phyloP scores from a whole-genome alignment of 495 filamentous ascomycete species.

The Aspergillus sclerotiicarbonarius region DNA sequence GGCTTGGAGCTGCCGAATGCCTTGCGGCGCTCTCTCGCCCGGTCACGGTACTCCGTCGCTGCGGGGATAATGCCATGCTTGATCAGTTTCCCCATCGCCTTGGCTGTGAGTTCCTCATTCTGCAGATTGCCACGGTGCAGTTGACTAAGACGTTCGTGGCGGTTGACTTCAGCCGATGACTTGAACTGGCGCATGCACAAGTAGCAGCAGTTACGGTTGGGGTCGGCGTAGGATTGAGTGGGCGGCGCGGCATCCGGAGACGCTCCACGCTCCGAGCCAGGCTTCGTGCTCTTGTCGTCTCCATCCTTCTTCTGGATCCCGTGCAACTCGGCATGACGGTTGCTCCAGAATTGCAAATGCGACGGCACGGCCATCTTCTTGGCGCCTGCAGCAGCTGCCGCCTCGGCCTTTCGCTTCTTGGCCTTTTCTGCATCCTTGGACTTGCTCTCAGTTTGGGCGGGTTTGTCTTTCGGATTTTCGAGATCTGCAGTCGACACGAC shows the following conservation, averaged over 20 bases:
- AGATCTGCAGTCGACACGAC: conserved; percentile 54
- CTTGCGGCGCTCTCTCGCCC: conserved; percentile 76
- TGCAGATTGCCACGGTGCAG: conserved; percentile 71
- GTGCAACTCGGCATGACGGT: conserved; percentile 82
- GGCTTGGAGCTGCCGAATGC: conserved; percentile 67
- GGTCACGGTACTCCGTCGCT: conserved; percentile 67
- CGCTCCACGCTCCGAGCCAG: conserved; percentile 10
- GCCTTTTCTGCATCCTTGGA: conserved; percentile 56
- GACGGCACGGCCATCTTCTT: conserved; percentile 54
- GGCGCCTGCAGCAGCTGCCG: conserved; percentile 35
- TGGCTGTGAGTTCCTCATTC: conserved; percentile 55
- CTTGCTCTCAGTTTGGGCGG: conserved; percentile 30
- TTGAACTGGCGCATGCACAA: conserved; percentile 77
- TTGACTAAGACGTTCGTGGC: conserved; percentile 73
- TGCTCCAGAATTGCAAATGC: conserved; percentile 85
- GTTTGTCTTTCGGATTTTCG: conserved; percentile 34
- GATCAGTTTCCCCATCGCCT: conserved; percentile 57
- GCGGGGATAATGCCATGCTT: conserved; percentile 45
- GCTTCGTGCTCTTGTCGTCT: conserved; percentile 24
- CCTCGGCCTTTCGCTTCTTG: conserved; percentile 71
- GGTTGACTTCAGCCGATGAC: conserved; percentile 61
- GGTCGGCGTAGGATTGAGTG: conserved; percentile 65
- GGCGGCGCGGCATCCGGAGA: conserved; percentile 29
- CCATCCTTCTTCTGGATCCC: conserved; percentile 46
- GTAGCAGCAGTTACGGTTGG: conserved; percentile 69